Evolutionary conservation across 257 asterid genomes (phyloP), one percentile per base, ranked within the genome.

Genomic region (Solanum gracilifrons): DNA sequence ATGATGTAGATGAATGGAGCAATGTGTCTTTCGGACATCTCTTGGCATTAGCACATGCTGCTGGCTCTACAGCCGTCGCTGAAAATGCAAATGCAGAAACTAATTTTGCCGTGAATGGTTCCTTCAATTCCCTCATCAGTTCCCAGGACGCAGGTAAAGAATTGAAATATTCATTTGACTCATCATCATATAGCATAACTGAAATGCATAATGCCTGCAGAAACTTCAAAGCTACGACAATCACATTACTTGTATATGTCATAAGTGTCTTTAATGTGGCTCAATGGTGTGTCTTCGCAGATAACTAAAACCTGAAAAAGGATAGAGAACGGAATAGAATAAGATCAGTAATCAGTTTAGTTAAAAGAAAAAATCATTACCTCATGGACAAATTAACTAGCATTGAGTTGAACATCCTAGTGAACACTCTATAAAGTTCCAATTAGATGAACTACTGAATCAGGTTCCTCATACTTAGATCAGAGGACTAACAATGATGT

Each of bases 11-110:
- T 64, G 85, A 62, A 11, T 89, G 90, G 92, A 37, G n/a, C 68
- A 89, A 87, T 32, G 71, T 89, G 79, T 89, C 96, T 7, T 92
- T 91, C 79, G 87, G 86, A 18, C 86, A 87, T 37, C 93, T 94
- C 87, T 89, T 94, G 92, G 93, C 91, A 69, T 82, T 90, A 20
- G 95, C 85, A 82, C 85, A 82, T 31, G 85, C 43, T 82, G 85
- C 85, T 48, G 85, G 85, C 39, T 82, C 85, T 13, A 46, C 85
- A 82, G 31, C 43, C 43, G 13, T 25, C 43, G 5, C 62, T 33
- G 87, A 77, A 77, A 33, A 73, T 62, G 64, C 72, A 79, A 86
- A 79, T 84, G 91, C 89, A 29, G 86, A 87, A 82, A 88, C 89
- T 80, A 15, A 46, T 29, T 29, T 80, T 29, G 55, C 85, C 18